Percentiles rank a stretch among this genome's conserved stretches.
Conservation (phyloP, 202 grass and related monocot genomes). For the Brachypodium distachyon region DNA sequence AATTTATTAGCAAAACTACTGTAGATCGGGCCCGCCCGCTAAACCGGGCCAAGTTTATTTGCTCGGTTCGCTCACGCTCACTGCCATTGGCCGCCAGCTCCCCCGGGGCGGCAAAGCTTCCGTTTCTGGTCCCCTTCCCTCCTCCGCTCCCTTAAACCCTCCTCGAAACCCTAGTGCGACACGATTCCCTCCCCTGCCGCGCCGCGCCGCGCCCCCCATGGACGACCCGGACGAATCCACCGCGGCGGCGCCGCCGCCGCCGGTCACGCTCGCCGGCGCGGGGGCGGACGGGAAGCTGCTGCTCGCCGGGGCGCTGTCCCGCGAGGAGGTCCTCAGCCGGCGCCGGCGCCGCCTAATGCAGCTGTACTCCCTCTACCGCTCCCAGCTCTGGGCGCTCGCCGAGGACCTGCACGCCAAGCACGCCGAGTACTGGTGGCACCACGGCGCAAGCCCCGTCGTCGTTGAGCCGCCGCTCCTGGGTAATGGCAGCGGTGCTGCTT, state of each 20-base stretch:
- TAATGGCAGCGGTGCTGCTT: background rate
- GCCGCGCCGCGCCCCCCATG: too few species aligned
- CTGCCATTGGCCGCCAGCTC: background rate
- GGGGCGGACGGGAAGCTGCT: background rate
- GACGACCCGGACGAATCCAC: too few species aligned
- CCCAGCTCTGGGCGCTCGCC: slow-evolving; percentile 30
- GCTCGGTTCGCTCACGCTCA: background rate
- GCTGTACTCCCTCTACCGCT: slow-evolving; percentile 26
- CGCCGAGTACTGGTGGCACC: slow-evolving; percentile 20
- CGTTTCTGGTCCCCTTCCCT: background rate
- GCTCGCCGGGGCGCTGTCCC: slow-evolving; percentile 7
- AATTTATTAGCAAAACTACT: too few species aligned
- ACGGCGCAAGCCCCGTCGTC: slow-evolving; percentile 1
- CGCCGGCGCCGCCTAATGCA: slow-evolving; percentile 10
- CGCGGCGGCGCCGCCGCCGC: background rate
- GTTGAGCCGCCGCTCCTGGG: background rate
- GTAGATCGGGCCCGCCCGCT: background rate
- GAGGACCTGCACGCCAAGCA: slow-evolving; percentile 15
- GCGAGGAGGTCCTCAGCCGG: slow-evolving; percentile 28
- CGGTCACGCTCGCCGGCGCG: background rate
- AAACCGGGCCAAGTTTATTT: background rate
- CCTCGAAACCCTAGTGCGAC: background rate
- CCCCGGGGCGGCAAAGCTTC: background rate
- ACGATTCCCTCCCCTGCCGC: too few species aligned
- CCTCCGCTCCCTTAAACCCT: background rate